A percentile compares a stretch with the other conserved stretches of the same genome.
Conservation (phyloP, 371 early-diverging fungal genomes). For the Actinomortierella wolfii region DNA sequence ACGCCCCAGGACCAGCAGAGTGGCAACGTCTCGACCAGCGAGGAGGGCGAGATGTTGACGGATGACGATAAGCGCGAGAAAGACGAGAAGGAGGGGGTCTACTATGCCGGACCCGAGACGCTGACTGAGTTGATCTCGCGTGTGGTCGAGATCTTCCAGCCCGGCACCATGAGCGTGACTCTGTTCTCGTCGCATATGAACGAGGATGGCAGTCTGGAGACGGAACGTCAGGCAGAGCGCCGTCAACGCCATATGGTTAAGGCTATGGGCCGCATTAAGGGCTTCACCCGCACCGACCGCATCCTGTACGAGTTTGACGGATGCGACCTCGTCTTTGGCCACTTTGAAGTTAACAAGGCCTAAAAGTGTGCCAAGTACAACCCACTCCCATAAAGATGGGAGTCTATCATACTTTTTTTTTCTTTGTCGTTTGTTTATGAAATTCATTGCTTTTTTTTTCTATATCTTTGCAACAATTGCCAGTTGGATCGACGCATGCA, state of each 20-base stretch:
- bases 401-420: not conserved
- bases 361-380: too few relatives aligned
- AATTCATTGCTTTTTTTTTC: not conserved
- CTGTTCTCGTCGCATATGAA: conserved; percentile 70
- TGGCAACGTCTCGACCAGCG: conserved; percentile 20
- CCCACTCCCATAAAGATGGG: too few relatives aligned
- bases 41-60: conserved; percentile 18
- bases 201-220: conserved; percentile 46
- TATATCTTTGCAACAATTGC: not conserved
- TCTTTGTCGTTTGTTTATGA: not conserved
- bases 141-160: conserved; percentile 82
- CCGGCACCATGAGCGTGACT: conserved; percentile 82
- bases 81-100: conserved; percentile 22
- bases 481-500: too few relatives aligned
- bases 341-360: conserved; percentile 52
- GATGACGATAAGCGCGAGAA: conserved; percentile 14
- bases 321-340: conserved; percentile 75
- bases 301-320: conserved; percentile 82
- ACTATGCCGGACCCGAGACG: conserved; percentile 52
- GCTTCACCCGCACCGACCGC: conserved; percentile 66
- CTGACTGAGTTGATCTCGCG: conserved; percentile 72
- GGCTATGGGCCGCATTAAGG: conserved; percentile 52
- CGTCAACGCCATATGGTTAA: conserved; percentile 50
- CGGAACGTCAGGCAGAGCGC: conserved; percentile 39
- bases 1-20: not conserved